These are phyloP conservation scores for Penicillium crystallinum DNA, from an alignment of 495 filamentous ascomycete genomes.

Conservation along the genomic window DNA sequence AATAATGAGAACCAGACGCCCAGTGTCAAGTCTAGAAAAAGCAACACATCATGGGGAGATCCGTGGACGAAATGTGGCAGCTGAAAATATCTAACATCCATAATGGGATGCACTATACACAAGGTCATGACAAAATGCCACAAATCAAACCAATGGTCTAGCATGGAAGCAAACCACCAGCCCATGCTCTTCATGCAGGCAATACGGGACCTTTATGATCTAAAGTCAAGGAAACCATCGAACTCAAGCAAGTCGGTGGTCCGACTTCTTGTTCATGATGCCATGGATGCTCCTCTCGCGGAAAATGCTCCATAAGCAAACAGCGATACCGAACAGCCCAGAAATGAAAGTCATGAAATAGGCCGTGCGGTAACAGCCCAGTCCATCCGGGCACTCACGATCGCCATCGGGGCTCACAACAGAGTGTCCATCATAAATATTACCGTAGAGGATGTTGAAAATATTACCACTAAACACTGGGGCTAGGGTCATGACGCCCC, in stretches of 20 bases:
- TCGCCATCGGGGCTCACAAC: constrained; percentile 61
- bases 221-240: background rate
- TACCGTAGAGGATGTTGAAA: constrained; percentile 81
- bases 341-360: constrained; percentile 80
- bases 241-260: constrained; percentile 33
- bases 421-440: constrained; percentile 75
- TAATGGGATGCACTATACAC: background rate
- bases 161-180: background rate
- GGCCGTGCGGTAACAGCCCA: constrained; percentile 74
- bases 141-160: background rate
- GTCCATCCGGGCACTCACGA: constrained; percentile 69
- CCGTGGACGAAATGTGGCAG: background rate
- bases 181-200: background rate
- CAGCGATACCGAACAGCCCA: constrained; percentile 60
- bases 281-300: constrained; percentile 49
- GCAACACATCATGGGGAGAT: background rate
- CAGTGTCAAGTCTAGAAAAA: constrained; percentile 12
- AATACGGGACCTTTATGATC: background rate
- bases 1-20: constrained; percentile 2
- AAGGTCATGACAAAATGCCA: background rate
- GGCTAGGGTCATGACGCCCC: constrained; percentile 88
- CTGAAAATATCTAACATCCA: constrained; percentile 3
- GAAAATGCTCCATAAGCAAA: constrained; percentile 73
- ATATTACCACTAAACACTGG: constrained; percentile 82
- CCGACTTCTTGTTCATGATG: constrained; percentile 24